Evolutionary conservation across 1,139 yeast genomes (phyloP), one percentile per base, ranked within the genome.

Genomic region (Yamadazyma friedrichii): DNA sequence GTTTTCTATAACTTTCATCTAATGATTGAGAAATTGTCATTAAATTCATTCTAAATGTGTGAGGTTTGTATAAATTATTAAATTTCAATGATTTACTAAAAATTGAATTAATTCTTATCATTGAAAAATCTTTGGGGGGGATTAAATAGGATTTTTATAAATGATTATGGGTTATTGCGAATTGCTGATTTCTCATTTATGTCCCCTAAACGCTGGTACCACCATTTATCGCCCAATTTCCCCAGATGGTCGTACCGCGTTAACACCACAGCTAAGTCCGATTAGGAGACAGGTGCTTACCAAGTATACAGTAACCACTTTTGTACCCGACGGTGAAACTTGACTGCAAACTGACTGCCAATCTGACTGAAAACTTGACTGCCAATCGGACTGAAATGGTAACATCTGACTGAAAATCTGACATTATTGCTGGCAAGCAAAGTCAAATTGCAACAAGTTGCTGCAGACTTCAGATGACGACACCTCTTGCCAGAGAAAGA

Each of bases 21-120:
- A 82, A 73, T 41, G 82, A 78, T 59, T 79, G 78, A 38, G 84
- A 70, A 49, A 82, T 81, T n/a, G 88, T 82, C 48, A 80, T 70
- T 46, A 78, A 64, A 76, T 50, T 51, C 54, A 51, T 51, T 33
- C 28, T 47, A 15, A 37, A 36, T 20, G 25, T 32, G 9, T 26
- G 11, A 10, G 28, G 33, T 26, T 16, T 35, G 24, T 20, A 8
- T 6, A 20, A 20, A 27, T 13, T 31, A 35, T 17, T 29, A 20
- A 34, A 16, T 35, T 27, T 26, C 16, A 17, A 12, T 27, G 27
- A 17, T 34, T 28, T 24, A 11, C 10, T 16, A 12, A 32, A 33
- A 29, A 20, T 20, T 20, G 24, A 20, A 20, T 16, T 32, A 16
- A 28, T 9, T 36, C 33, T 40, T 31, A 35, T 35, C 39, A 40